Conservation (phyloP, 2,329 filamentous ascomycete species). For the Curvularia sp. region DNA sequence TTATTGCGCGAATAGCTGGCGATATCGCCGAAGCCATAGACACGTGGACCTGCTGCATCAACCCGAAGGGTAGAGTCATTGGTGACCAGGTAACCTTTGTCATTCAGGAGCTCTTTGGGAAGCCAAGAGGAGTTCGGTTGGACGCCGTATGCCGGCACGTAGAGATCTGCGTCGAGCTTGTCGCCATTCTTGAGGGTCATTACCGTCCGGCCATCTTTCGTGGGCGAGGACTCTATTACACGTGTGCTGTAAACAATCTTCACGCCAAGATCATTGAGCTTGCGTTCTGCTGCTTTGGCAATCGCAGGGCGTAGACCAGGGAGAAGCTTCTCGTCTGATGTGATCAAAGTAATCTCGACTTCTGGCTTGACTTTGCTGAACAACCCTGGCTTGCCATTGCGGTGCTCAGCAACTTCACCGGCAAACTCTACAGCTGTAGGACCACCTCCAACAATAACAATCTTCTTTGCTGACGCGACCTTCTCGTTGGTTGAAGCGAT, state of each 20-base stretch:
- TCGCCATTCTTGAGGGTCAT: conserved; percentile 53
- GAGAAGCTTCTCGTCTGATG: conserved; percentile 52
- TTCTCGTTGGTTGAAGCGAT: conserved; percentile 48
- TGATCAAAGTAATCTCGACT: conserved; percentile 56
- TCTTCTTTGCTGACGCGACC: conserved; percentile 51
- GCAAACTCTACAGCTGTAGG: conserved; percentile 59
- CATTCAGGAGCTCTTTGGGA: conserved; percentile 56
- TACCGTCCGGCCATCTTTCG: conserved; percentile 52
- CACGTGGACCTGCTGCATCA: conserved; percentile 53
- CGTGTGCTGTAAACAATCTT: conserved; percentile 52
- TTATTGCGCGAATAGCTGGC: conserved; percentile 53
- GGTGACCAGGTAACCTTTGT: conserved; percentile 58
- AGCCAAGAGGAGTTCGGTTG: conserved; percentile 62
- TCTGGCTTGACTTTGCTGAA: conserved; percentile 41
- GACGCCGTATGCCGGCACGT: conserved; percentile 61
- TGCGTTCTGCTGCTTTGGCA: conserved; percentile 53
- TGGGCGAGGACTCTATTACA: conserved; percentile 34
- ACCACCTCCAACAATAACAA: conserved; percentile 60
- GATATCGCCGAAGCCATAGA: conserved; percentile 60
- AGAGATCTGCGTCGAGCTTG: conserved; percentile 58
- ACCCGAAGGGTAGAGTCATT: conserved; percentile 57
- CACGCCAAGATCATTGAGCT: conserved; percentile 59
- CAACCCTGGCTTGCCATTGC: conserved; percentile 52
- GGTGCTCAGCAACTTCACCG: conserved; percentile 57
- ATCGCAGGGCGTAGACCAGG: conserved; percentile 52